Conservation (phyloP, 2,329 filamentous ascomycete species). For the Fusarium siculi region DNA sequence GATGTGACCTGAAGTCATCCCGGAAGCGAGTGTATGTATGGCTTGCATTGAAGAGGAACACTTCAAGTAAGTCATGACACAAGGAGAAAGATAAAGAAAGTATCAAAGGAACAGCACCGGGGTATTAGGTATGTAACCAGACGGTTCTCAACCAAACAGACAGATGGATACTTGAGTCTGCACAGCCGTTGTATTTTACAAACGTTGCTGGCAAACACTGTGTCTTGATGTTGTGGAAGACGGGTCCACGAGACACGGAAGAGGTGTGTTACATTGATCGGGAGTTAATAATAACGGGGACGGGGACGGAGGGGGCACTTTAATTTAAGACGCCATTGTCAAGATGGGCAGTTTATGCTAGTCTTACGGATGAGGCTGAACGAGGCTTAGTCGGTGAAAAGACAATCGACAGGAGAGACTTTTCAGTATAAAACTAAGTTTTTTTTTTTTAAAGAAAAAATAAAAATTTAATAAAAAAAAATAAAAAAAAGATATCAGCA, state of each 20-base stretch:
- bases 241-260: conserved; percentile 14
- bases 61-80: background rate
- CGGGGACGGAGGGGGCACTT: background rate
- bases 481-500: background rate
- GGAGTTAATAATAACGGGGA: conserved; percentile 2
- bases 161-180: background rate
- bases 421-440: background rate
- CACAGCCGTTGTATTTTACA: background rate
- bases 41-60: background rate
- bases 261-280: conserved; percentile 1
- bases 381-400: background rate
- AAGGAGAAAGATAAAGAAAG: background rate
- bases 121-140: background rate
- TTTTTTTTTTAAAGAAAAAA: no score
- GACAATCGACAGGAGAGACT: background rate
- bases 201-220: background rate
- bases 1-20: background rate
- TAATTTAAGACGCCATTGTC: conserved; percentile 19
- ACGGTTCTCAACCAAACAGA: background rate
- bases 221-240: background rate
- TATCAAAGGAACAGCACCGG: background rate
- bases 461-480: no score
- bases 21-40: background rate
- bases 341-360: background rate
- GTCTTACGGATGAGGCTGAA: background rate